phyloP scores from a whole-genome alignment of 495 filamentous ascomycete genomes.

The Ascodesmis nigricans region DNA sequence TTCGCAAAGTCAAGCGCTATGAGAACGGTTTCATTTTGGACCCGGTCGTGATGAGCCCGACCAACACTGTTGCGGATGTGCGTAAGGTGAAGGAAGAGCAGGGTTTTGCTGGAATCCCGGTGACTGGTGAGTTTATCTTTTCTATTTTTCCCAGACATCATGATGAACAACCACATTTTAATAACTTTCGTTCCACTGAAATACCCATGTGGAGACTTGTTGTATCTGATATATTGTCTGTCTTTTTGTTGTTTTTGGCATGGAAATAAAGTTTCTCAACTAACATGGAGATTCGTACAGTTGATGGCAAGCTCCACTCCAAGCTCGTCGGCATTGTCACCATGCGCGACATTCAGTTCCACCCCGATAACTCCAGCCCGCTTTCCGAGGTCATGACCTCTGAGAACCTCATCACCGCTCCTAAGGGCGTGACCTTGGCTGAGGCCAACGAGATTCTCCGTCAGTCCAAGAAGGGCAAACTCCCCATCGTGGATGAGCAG shows the following conservation, averaged over 20 bases:
- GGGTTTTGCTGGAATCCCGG: conserved; percentile 96
- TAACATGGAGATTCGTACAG: conserved; percentile 30
- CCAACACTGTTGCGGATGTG: conserved; percentile 74
- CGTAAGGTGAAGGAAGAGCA: conserved; percentile 88
- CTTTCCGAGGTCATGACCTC: conserved; percentile 87
- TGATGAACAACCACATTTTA: conserved; percentile 43
- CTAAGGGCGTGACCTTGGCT: conserved; percentile 55
- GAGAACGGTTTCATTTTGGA: conserved; percentile 98
- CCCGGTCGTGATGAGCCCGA: conserved; percentile 73
- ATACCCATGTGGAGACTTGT: conserved; percentile 30
- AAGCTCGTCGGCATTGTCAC: conserved; percentile 95
- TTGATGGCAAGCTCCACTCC: conserved; percentile 76
- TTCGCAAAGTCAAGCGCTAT: conserved; percentile 94
- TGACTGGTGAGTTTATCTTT: conserved; percentile 58
- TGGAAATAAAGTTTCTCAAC: too few species aligned
- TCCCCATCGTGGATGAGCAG: conserved; percentile 74
- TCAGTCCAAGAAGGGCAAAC: conserved; percentile 95
- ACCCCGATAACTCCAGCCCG: conserved; percentile 45
- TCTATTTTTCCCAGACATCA: conserved; percentile 27
- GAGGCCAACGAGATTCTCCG: conserved; percentile 88
- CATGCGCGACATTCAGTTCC: conserved; percentile 91
- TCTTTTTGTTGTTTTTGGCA: too few species aligned
- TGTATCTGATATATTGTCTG: conserved; percentile 15
- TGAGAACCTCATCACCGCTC: conserved; percentile 81
- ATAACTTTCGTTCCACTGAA: conserved; percentile 99